Evolutionary conservation across 768 basidiomycete genomes (phyloP), one percentile per base, ranked within the genome.

Genomic region (Mycena albidolilacea): DNA sequence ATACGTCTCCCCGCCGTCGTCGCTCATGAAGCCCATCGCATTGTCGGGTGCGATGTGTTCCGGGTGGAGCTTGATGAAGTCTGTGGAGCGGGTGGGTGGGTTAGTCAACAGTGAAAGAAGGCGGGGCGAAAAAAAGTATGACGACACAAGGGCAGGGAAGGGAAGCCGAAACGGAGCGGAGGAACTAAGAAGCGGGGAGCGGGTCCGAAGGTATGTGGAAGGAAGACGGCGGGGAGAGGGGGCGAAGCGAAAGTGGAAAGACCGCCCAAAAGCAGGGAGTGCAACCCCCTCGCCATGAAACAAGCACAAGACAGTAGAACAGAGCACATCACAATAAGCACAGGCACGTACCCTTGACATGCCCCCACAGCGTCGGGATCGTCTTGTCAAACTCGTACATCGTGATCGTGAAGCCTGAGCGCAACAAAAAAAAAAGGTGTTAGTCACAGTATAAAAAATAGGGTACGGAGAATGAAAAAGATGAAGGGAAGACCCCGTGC

Each of bases 381-480:
- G 94, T 95, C 64, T 89, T 89, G 60, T 88, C 86, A 75, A 91
- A 94, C 78, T 95, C 94, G 77, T 90, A 92, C 72, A 95, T 85
- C 0, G 91, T 89, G 50, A 95, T 87, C 0, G 92, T 94, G 83
- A 94, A 96, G 8, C 87, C 90, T 87, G 76, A 1, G 38, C 3
- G 19, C 15, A 30, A 30, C 30, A 30, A 72, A 82, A 60, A 30
- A 8, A 1, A 60, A 30, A 8, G 2, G 64, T 15, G 64, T 54
- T 30, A 9, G 48, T 64, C 3, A 2, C 23, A 3, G 7, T 11
- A 7, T 48, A 7, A 48, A 17, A 14, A 48, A 14, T 30, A 50
- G 17, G 10, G n/a, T 7, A 50, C 4, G n/a, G 2, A n/a, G n/a
- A 50, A n/a, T 17, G 64, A 8, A 48, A 17, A 21, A n/a, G 4